Percentiles rank a stretch among this genome's conserved stretches.
These are phyloP conservation scores for Hansenula sp. DNA, from an alignment of 1,139 yeast species.

Conservation along the genomic window DNA sequence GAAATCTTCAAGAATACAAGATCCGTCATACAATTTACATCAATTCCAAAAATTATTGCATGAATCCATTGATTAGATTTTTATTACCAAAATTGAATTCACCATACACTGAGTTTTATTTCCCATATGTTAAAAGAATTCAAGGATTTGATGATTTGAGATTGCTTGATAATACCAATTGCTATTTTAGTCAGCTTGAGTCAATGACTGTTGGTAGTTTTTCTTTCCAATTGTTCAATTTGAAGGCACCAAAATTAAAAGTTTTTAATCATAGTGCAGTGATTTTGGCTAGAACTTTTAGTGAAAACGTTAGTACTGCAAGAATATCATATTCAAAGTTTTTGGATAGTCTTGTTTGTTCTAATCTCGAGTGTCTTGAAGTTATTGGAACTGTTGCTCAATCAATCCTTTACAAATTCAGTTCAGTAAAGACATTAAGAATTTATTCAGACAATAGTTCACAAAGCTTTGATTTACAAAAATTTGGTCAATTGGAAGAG, in stretches of 20 bases:
- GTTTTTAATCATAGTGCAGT: slow-evolving; percentile 13
- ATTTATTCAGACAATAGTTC: slow-evolving; percentile 15
- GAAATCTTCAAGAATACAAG: slow-evolving; percentile 6
- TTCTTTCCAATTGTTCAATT: slow-evolving; percentile 16
- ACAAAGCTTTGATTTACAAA: slow-evolving; percentile 3
- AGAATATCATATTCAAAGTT: slow-evolving; percentile 13
- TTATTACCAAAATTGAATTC: slow-evolving; percentile 16
- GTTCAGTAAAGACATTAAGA: slow-evolving; percentile 8
- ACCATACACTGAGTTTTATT: slow-evolving; percentile 12
- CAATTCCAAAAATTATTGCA: slow-evolving; percentile 4
- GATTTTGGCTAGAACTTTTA: slow-evolving; percentile 10
- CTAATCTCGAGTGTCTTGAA: slow-evolving; percentile 9
- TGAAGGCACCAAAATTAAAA: slow-evolving; percentile 13
- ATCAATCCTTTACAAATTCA: slow-evolving; percentile 5
- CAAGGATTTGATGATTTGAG: slow-evolving; percentile 17
- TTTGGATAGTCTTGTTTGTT: slow-evolving; percentile 8
- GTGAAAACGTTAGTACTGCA: slow-evolving; percentile 10
- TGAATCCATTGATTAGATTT: slow-evolving; percentile 8
- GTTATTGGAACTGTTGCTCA: slow-evolving; percentile 12
- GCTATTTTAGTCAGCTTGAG: slow-evolving; percentile 12
- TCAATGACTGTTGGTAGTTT: slow-evolving; percentile 15
- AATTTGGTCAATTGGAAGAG: slow-evolving; percentile 6
- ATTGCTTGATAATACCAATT: slow-evolving; percentile 15
- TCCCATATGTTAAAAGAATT: slow-evolving; percentile 10
- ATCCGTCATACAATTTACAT: slow-evolving; percentile 12